These are phyloP conservation scores for Symbiodinium natans DNA, from an alignment of 73 alveolate genomes.

Conservation along the genomic window DNA sequence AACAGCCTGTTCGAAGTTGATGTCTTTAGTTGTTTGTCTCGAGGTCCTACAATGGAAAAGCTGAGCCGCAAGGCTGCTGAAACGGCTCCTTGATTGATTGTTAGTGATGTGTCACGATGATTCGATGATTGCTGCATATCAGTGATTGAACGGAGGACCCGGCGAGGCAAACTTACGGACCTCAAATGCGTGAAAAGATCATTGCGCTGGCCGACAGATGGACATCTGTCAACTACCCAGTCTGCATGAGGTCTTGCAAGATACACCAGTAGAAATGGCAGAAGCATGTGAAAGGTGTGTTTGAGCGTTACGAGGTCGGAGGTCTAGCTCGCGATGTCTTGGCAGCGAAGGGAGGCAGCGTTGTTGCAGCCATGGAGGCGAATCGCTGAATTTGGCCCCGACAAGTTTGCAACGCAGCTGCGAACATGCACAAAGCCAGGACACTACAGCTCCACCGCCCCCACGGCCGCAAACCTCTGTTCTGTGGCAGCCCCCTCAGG, in stretches of 20 bases:
- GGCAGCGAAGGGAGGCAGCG: constrained; percentile 21
- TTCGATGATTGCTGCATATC: not conserved
- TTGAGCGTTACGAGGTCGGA: not conserved
- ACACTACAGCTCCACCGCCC: not conserved
- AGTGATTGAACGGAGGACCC: constrained; percentile 31
- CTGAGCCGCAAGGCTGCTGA: constrained; percentile 63
- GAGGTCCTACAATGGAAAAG: constrained; percentile 56
- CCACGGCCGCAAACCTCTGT: not conserved
- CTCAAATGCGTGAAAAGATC: constrained; percentile 61
- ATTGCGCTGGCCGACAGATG: constrained; percentile 26
- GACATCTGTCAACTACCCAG: not conserved
- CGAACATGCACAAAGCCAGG: not conserved
- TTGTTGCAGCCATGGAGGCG: constrained; percentile 26
- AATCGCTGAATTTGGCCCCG: not conserved
- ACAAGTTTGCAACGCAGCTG: too few relatives aligned
- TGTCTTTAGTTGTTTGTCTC: too few relatives aligned
- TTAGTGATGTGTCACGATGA: not conserved
- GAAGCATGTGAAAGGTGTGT: not conserved
- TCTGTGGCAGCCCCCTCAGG: constrained; percentile 61
- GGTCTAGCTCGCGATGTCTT: constrained; percentile 33
- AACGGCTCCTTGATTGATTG: not conserved
- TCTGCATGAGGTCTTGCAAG: too few relatives aligned
- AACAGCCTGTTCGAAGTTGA: not conserved
- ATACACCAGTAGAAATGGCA: not conserved
- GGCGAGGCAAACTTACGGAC: constrained; percentile 45